These are phyloP conservation scores for Aspergillus pseudotamarii DNA, from an alignment of 2,329 filamentous ascomycete genomes.

Conservation along the genomic window DNA sequence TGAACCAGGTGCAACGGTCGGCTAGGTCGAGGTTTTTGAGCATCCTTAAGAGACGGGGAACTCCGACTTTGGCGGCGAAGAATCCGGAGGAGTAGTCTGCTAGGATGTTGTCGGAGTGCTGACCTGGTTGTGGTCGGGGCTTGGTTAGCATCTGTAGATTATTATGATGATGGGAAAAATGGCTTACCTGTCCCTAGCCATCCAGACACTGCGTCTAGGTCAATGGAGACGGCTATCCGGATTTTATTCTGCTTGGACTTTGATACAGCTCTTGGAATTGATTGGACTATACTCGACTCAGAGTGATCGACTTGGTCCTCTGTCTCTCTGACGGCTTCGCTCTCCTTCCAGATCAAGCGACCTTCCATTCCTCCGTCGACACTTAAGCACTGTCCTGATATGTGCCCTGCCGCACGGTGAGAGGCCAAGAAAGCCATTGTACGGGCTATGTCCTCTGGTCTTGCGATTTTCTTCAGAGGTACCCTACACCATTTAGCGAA, in stretches of 20 bases:
- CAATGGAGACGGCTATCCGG: conserved; percentile 43
- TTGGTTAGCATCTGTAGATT: not conserved
- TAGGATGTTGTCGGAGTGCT: conserved; percentile 55
- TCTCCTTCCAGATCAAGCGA: conserved; percentile 52
- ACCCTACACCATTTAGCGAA: conserved; percentile 30
- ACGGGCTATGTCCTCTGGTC: conserved; percentile 53
- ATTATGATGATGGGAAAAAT: not conserved
- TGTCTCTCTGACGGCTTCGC: conserved; percentile 34
- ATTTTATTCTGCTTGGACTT: conserved; percentile 24
- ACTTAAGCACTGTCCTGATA: conserved; percentile 57
- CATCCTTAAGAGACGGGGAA: conserved; percentile 57
- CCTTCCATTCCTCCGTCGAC: conserved; percentile 58
- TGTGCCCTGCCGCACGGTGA: conserved; percentile 56
- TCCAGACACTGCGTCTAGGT: conserved; percentile 63
- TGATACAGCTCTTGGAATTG: conserved; percentile 18
- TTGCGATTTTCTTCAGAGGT: conserved; percentile 51
- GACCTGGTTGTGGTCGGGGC: conserved; percentile 20
- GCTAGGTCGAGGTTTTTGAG: conserved; percentile 56
- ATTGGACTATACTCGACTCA: not conserved
- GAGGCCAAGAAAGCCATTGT: conserved; percentile 55
- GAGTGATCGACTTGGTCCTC: not conserved
- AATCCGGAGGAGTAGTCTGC: conserved; percentile 60
- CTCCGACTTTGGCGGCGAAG: conserved; percentile 60
- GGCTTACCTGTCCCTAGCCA: conserved; percentile 60
- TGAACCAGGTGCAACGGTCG: conserved; percentile 61